Evolutionary conservation across 1,284 basidiomycete genomes (phyloP), one percentile per base, ranked within the genome.

Genomic region (Pterulicium gracile): DNA sequence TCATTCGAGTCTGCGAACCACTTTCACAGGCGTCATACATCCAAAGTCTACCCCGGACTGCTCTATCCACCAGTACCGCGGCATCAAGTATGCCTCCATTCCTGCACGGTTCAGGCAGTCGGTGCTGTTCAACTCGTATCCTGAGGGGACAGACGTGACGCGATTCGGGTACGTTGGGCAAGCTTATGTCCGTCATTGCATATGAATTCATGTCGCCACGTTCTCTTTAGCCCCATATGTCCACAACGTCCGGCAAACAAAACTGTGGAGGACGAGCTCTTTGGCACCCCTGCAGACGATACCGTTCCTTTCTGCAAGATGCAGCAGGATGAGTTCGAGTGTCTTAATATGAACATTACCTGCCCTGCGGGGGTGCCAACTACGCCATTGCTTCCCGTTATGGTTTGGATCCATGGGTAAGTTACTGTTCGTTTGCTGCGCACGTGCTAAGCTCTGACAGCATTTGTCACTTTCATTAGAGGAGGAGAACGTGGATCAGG

Each of bases 391-490:
- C 52, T 80, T 12, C 83, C 84, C 4, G 82, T 87, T 50, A 85
- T 87, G 82, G 58, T 86, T 36, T 87, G 82, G 83, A 67, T 87
- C 15, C 83, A 87, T 60, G 83, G 84, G 83, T 86, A 53, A 43
- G 72, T 64, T 39, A 10, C 49, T 35, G 2, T 46, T 45, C 43
- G 42, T 40, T 22, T 45, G 36, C 13, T 20, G n/a, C n/a, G n/a
- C n/a, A n/a, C n/a, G n/a, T n/a, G 15, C n/a, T 44, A 39, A 24
- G 21, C 42, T 47, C 27, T 45, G n/a, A n/a, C n/a, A n/a, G n/a
- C n/a, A n/a, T n/a, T n/a, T n/a, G n/a, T n/a, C n/a, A 54, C 36
- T 55, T 51, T 44, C 44, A 24, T 45, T 53, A 86, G 82, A 18
- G 83, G 84, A 39, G 77, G 75, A 7, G 75, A 82, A 56, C 67